These are phyloP conservation scores for Proteromonas lacertae DNA, from an alignment of 352 stramenopile species.

Conservation along the genomic window DNA sequence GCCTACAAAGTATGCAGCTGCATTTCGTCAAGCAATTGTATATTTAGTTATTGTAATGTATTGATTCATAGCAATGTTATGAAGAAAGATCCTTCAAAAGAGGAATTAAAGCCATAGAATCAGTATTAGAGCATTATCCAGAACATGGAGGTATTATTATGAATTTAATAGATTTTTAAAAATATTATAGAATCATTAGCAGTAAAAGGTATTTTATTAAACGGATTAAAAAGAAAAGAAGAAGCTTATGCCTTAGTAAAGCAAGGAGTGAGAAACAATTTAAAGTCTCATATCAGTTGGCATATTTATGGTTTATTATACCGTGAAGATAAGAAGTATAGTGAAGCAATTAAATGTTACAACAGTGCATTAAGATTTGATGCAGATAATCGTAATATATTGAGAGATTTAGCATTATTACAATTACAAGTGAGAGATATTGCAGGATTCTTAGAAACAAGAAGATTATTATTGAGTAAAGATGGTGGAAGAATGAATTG, in stretches of 20 bases:
- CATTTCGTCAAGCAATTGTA: no score
- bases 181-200: constrained; percentile 28
- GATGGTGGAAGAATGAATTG: constrained; percentile 62
- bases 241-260: constrained; percentile 82
- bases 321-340: constrained; percentile 74
- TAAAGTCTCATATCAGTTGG: constrained; percentile 83
- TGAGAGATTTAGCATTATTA: constrained; percentile 69
- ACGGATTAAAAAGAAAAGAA: constrained; percentile 60
- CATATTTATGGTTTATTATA: constrained; percentile 88
- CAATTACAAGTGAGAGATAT: constrained; percentile 62
- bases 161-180: background rate
- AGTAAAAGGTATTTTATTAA: constrained; percentile 88
- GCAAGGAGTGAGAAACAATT: constrained; percentile 29
- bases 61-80: constrained; percentile 44
- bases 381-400: constrained; percentile 77
- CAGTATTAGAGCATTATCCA: constrained; percentile 79
- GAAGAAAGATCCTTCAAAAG: constrained; percentile 97
- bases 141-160: constrained; percentile 57
- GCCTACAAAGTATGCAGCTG: no score
- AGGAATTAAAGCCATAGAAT: constrained; percentile 60
- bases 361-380: constrained; percentile 59
- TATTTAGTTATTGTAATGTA: background rate
- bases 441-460: constrained; percentile 61
- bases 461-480: constrained; percentile 60
- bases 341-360: constrained; percentile 90